phyloP scores from a whole-genome alignment of 306 rosid species.

The Arachis stenosperma region DNA sequence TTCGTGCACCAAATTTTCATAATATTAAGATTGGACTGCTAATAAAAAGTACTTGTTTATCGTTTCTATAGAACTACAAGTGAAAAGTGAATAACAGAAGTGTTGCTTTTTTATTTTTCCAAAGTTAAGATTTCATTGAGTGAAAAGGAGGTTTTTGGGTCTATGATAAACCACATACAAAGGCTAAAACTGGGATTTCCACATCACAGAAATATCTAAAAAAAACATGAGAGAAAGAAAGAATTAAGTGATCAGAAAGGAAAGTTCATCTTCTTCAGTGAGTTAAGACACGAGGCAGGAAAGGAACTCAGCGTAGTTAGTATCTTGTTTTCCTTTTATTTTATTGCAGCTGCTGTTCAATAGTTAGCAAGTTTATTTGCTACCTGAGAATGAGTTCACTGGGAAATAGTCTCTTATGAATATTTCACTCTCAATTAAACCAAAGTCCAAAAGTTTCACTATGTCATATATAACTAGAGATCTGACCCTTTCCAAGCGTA shows the following conservation, averaged over 20 bases:
- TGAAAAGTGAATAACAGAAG: neutral
- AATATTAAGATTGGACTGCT: neutral
- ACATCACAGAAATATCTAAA: too few species aligned
- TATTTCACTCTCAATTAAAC: neutral
- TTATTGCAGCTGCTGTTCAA: constrained; percentile 7
- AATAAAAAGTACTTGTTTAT: neutral
- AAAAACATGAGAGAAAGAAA: too few species aligned
- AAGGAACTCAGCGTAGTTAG: neutral
- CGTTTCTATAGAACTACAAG: neutral
- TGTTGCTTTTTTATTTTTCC: neutral
- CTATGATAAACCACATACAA: too few species aligned
- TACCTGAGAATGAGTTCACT: neutral
- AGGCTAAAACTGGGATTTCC: too few species aligned
- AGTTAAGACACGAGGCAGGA: too few species aligned
- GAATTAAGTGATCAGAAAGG: too few species aligned
- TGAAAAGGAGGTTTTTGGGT: too few species aligned
- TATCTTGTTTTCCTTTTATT: neutral
- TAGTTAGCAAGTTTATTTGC: neutral
- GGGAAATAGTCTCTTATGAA: constrained; percentile 5
- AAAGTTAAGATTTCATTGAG: too few species aligned
- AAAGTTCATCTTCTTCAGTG: too few species aligned
- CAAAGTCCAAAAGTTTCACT: too few species aligned
- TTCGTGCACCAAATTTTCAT: constrained; percentile 4
- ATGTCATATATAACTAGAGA: neutral
- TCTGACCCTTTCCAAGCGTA: neutral